Evolutionary conservation across 139 green algal species (phyloP), one percentile per base, ranked within the genome.

Genomic region (Pseudopediastrum boryanum): DNA sequence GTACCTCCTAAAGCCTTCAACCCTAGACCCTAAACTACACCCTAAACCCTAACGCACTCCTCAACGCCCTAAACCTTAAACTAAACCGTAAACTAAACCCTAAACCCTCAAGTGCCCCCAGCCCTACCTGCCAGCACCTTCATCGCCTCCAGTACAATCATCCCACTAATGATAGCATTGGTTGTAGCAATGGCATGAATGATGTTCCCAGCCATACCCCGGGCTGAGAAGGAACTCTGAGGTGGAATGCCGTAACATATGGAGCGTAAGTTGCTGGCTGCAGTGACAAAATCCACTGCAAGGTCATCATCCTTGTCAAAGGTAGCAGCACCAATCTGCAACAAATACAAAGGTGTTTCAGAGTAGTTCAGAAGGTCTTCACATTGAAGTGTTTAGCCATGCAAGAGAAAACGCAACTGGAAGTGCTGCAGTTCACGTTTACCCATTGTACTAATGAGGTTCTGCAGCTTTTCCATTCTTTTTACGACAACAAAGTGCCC

Each of bases 191-290:
- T 95, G 29, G 96, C 96, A 77, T 99, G 96, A 48, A 99, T 94
- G 86, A 99, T 99, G 90, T 99, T 99, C 71, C 96, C 96, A 2
- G 96, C 96, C 92, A 99, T 98, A 35, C 96, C 96, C 88, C 98
- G 97, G 68, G 87, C 86, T 21, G 92, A 91, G 79, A 66, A 68
- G n/a, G 81, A 67, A 75, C 96, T 97, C 78, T 96, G 94, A 59
- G 76, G 70, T 21, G 89, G 83, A 75, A 99, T 99, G 81, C 81
- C 81, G 56, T 97, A 99, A 79, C 83, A 91, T 21, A 64, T 35
- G 2, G 84, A 79, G 7, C 96, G 86, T 62, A 99, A 84, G 85
- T 98, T 98, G 43, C 94, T 81, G 2, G 95, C 92, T 0, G 96
- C 88, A 25, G 93, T 91, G 44, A 99, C 95, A 87, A 99, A 97